Conservation (phyloP, 345 rosid genomes). For the Citrus unshiu region DNA sequence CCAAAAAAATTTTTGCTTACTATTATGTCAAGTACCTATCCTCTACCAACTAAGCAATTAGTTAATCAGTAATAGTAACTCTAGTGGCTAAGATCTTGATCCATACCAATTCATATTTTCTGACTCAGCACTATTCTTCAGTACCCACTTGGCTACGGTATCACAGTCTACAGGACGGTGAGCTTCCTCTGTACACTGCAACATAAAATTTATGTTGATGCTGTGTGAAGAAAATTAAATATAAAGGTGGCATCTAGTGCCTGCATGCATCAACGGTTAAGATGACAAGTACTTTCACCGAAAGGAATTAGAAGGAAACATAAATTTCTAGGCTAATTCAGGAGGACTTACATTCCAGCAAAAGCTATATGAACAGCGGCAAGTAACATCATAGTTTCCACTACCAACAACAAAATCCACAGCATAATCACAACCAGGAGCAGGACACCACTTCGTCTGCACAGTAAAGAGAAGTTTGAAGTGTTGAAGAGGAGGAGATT, state of each 20-base stretch:
- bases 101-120: slow-evolving; percentile 82
- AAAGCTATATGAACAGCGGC: slow-evolving; percentile 64
- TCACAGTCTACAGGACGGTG: slow-evolving; percentile 84
- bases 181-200: slow-evolving; percentile 81
- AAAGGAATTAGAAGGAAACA: neutral
- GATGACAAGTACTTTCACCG: neutral
- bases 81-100: neutral
- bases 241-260: neutral
- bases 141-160: slow-evolving; percentile 70
- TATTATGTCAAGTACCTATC: neutral
- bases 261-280: neutral
- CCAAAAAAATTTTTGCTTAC: neutral
- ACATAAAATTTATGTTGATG: neutral
- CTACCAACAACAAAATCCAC: slow-evolving; percentile 68
- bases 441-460: slow-evolving; percentile 93
- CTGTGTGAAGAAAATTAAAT: neutral
- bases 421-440: slow-evolving; percentile 86
- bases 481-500: neutral
- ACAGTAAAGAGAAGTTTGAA: neutral
- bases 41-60: neutral
- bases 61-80: neutral
- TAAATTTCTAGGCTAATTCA: slow-evolving; percentile 1
- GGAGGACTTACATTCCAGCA: slow-evolving; percentile 75
- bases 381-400: slow-evolving; percentile 74
- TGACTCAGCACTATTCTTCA: slow-evolving; percentile 81